Conservation (phyloP, 139 green algal genomes). For the Choricystis sp. region DNA sequence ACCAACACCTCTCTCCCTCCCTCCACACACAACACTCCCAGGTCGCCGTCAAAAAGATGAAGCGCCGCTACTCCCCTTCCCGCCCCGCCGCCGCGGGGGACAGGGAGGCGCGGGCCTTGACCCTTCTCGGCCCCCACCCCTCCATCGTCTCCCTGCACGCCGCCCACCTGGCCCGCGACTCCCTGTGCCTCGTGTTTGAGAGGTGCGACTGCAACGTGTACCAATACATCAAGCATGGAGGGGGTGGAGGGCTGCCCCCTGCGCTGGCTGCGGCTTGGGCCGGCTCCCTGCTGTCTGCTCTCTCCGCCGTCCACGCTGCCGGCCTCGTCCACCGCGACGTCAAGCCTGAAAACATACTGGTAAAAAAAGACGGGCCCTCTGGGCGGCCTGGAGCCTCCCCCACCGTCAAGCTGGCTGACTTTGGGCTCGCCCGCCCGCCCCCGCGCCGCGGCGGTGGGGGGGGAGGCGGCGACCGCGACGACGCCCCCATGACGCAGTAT, state of each 20-base stretch:
- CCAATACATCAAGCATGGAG: not conserved
- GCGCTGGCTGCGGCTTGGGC: not conserved
- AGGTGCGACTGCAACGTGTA: not conserved
- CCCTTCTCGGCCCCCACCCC: not conserved
- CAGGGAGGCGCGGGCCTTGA: not conserved
- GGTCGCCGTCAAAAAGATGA: not conserved
- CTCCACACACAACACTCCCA: too few species aligned
- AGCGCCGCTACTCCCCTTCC: not conserved
- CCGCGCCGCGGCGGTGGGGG: too few species aligned
- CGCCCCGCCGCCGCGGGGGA: too few species aligned
- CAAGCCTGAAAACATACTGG: conserved; percentile 96
- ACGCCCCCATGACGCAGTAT: not conserved
- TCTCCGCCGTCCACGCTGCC: not conserved
- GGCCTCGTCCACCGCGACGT: conserved; percentile 94
- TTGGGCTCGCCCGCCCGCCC: not conserved
- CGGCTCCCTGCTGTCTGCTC: not conserved
- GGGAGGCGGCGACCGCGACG: not conserved
- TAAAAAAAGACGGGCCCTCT: too few species aligned
- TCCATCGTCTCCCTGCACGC: not conserved
- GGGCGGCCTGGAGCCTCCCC: too few species aligned
- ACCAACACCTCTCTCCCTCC: too few species aligned
- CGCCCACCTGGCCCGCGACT: not conserved
- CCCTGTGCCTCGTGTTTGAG: not conserved
- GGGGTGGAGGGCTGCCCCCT: not conserved
- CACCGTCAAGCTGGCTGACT: not conserved